phyloP scores from a whole-genome alignment of 495 filamentous ascomycete species.

The Aspergillus nidulans region DNA sequence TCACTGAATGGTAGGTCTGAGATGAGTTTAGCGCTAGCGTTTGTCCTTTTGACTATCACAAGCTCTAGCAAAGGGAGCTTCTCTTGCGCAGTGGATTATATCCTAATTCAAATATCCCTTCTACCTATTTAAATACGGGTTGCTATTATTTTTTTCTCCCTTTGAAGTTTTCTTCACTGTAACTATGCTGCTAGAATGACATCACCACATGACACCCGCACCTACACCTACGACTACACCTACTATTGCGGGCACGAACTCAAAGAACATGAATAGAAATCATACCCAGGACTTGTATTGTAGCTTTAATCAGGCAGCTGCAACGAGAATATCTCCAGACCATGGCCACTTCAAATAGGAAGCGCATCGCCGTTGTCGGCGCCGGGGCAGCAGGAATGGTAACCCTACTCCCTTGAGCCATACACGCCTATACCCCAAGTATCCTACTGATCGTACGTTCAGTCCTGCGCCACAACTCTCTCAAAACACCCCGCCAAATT shows the following conservation, averaged over 20 bases:
- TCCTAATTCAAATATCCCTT: too few species aligned
- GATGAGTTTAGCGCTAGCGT: too few species aligned
- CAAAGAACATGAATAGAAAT: too few species aligned
- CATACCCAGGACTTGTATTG: not conserved
- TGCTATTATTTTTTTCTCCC: too few species aligned
- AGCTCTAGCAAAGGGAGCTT: too few species aligned
- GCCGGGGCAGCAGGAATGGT: conserved; percentile 64
- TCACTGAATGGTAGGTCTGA: too few species aligned
- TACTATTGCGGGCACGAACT: too few species aligned
- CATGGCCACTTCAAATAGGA: conserved; percentile 25
- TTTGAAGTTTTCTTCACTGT: not conserved
- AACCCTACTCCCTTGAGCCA: not conserved
- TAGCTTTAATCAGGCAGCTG: not conserved
- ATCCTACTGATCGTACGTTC: not conserved
- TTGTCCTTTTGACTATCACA: too few species aligned
- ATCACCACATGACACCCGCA: not conserved
- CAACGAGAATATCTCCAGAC: not conserved
- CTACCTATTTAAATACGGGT: too few species aligned
- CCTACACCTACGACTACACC: not conserved
- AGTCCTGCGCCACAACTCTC: conserved; percentile 73
- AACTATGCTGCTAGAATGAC: conserved; percentile 1
- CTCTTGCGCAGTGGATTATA: too few species aligned
- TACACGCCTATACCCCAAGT: not conserved
- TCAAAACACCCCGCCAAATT: conserved; percentile 71
- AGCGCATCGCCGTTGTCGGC: conserved; percentile 54